Evolutionary conservation across 176 grass and related monocot genomes (phyloP).

Genomic region (Zizania latifolia): DNA sequence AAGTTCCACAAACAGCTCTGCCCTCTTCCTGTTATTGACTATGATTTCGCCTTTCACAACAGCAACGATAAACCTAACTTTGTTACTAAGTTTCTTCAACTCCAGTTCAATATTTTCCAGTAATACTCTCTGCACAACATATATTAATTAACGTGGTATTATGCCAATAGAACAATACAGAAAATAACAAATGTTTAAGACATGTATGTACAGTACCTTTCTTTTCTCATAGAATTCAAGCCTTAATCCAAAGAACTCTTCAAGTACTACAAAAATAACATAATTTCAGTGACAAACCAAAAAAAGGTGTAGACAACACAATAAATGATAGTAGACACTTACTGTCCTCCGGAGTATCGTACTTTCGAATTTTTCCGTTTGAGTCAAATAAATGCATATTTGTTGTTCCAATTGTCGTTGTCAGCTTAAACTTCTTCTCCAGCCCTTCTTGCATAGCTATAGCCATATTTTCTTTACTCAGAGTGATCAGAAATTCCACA

Average conservation of each 20-base stretch:
- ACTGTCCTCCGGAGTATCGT: constrained; percentile 75
- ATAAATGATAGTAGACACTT: constrained; percentile 5
- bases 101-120: constrained; percentile 59
- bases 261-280: constrained; percentile 47
- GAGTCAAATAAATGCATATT: constrained; percentile 97
- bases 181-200: neutral
- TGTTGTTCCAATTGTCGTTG: constrained; percentile 68
- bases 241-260: constrained; percentile 67
- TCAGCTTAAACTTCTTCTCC: constrained; percentile 84
- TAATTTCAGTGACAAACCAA: neutral
- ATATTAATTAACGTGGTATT: neutral
- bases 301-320: neutral
- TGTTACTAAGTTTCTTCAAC: constrained; percentile 58
- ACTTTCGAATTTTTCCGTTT: constrained; percentile 70
- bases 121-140: constrained; percentile 41
- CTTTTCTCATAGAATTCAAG: constrained; percentile 66
- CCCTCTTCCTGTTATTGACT: constrained; percentile 75
- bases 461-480: constrained; percentile 67
- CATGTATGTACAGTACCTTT: constrained; percentile 74
- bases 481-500: constrained; percentile 54
- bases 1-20: constrained; percentile 66
- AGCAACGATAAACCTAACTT: constrained; percentile 63
- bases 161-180: neutral
- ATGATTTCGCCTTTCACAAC: constrained; percentile 52
- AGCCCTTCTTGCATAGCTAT: constrained; percentile 75